Evolutionary conservation across 1,139 yeast species (phyloP).

Genomic region (Geotrichum reessii): DNA sequence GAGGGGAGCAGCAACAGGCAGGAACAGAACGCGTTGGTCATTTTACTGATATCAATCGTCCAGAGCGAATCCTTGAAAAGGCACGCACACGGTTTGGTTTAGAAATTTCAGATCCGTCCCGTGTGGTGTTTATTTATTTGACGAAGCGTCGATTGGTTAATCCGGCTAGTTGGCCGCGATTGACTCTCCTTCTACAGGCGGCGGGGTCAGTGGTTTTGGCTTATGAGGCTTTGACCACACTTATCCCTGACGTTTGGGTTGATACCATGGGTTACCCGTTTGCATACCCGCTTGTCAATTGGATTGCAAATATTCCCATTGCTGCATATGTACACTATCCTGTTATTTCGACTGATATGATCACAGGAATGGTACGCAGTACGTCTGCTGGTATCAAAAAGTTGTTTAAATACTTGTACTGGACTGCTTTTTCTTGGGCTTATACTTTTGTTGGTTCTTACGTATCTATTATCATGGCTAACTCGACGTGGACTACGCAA

Average conservation of each 20-base stretch:
- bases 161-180: conserved; percentile 65
- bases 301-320: conserved; percentile 61
- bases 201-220: conserved; percentile 67
- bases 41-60: conserved; percentile 37
- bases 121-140: conserved; percentile 70
- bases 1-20: not conserved
- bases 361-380: conserved; percentile 31
- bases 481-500: conserved; percentile 86
- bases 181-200: conserved; percentile 84
- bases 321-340: conserved; percentile 92
- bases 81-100: conserved; percentile 65
- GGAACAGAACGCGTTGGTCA: not conserved
- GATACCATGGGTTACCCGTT: conserved; percentile 96
- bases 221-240: conserved; percentile 60
- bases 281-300: conserved; percentile 48
- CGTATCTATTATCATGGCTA: conserved; percentile 63
- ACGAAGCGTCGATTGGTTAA: conserved; percentile 61
- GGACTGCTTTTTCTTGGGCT: conserved; percentile 55
- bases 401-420: conserved; percentile 55
- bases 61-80: conserved; percentile 49
- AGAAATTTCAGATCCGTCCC: conserved; percentile 39
- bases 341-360: conserved; percentile 82
- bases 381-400: conserved; percentile 25
- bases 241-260: conserved; percentile 85
- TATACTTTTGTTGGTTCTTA: conserved; percentile 63